Base-by-base conservation (phyloP, 148 eudicot genomes). In the Camellia sinensis region DNA sequence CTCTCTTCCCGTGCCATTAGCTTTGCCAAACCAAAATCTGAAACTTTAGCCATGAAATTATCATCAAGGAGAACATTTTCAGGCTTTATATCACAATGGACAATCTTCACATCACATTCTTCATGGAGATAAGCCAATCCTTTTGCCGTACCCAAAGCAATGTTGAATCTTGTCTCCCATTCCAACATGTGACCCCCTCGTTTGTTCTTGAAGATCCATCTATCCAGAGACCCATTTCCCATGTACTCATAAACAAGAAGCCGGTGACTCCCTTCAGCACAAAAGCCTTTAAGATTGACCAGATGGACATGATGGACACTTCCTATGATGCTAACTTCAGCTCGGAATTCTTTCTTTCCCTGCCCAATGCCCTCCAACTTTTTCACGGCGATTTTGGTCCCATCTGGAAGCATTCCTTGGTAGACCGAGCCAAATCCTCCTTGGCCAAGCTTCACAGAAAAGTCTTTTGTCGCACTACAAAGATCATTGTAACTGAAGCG, bases 281-380 rank as follows among this genome's bases (percentile, higher is more conserved):
- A 84, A 17, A 84, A 84, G 72, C 87, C 87, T 74, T 63, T 84
- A 15, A 85, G 85, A 66, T 79, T 82, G 65, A 80, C 85, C 73
- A 82, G 45, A 79, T 85, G 80, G 48, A 85, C 68, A 72, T 82
- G 87, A 77, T 82, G 87, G 63, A 82, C 65, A 18, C 79, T 82
- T 56, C 85, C 87, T 17, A 82, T 85, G 77, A 82, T 82, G 80
- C 78, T 78, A 70, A 85, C 85, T 44, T 85, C 84, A 7, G 85
- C 85, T 76, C 85, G 79, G 43, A 85, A 85, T 48, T 85, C 78
- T 60, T 79, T 82, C 68, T 48, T 79, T 41, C 87, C 85, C 57
- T 85, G 85, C 63, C 85, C 85, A 54, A 79, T 54, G 44, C 82
- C 79, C 40, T 84, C 87, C 29, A 84, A 69, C 67, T 81, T 84